Evolutionary conservation across 106 monocot species (phyloP).

Genomic region (Dendrobium nobile): DNA sequence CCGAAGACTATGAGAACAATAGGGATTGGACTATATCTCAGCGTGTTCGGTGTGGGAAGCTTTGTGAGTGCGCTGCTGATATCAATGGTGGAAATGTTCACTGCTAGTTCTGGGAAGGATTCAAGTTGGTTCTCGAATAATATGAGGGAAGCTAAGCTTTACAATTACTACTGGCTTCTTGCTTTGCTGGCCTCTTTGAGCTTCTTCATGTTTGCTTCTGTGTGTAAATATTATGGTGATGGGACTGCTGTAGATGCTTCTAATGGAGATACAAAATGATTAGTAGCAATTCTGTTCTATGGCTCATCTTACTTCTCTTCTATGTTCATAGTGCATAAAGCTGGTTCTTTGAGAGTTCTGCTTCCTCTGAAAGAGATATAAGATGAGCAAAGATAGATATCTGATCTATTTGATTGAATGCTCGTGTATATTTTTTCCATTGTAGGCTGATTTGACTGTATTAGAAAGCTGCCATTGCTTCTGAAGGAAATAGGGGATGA

Average conservation of each 20-base stretch:
- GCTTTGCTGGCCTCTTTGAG: constrained; percentile 53
- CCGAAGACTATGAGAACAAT: constrained; percentile 67
- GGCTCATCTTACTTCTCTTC: no score
- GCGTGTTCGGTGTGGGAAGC: constrained; percentile 85
- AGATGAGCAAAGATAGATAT: no score
- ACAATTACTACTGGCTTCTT: constrained; percentile 87
- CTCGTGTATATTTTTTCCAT: no score
- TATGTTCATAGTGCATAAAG: no score
- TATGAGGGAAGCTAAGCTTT: constrained; percentile 46
- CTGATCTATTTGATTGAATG: no score
- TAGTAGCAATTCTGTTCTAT: neutral
- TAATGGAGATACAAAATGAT: neutral
- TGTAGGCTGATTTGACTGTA: no score
- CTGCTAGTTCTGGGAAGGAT: constrained; percentile 9
- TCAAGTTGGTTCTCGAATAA: constrained; percentile 77
- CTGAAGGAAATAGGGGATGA: no score
- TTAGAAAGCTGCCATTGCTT: no score
- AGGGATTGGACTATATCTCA: constrained; percentile 83
- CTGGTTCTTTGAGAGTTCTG: no score
- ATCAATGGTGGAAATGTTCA: constrained; percentile 38
- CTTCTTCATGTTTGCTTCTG: constrained; percentile 48
- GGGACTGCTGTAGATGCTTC: neutral
- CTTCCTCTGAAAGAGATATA: no score
- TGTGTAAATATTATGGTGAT: constrained; percentile 36
- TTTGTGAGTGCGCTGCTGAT: constrained; percentile 69